These are phyloP conservation scores for Penicillium vulpinum DNA, from an alignment of 2,329 filamentous ascomycete species.

Conservation along the genomic window DNA sequence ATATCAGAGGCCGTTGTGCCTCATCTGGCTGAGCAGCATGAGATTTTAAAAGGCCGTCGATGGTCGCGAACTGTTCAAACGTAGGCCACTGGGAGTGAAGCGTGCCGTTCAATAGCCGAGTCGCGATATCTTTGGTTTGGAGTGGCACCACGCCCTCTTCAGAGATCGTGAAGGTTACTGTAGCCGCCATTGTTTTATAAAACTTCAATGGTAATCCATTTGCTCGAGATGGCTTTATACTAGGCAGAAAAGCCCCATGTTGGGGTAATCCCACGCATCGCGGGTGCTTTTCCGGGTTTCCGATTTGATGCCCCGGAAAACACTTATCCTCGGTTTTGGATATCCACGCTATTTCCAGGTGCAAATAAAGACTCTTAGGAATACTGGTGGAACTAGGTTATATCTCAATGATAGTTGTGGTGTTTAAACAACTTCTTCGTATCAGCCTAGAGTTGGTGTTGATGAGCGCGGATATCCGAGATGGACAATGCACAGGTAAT, in stretches of 20 bases:
- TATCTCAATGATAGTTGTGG: neutral
- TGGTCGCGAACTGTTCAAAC: conserved; percentile 20
- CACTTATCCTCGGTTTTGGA: neutral
- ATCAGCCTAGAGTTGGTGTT: neutral
- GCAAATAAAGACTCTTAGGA: neutral
- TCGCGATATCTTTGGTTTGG: conserved; percentile 19
- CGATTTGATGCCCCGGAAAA: conserved; percentile 8
- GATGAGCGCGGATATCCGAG: neutral
- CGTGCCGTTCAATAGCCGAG: conserved; percentile 23
- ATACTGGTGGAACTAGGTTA: accelerated
- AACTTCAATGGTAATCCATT: neutral
- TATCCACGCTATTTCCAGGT: neutral
- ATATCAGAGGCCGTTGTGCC: conserved; percentile 16
- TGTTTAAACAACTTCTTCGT: neutral
- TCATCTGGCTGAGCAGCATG: conserved; percentile 21
- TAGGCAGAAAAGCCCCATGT: neutral
- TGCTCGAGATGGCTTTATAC: conserved; percentile 8
- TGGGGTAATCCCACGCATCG: conserved; percentile 6
- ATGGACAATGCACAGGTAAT: neutral
- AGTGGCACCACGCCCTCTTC: conserved; percentile 8
- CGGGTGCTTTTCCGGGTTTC: conserved; percentile 16
- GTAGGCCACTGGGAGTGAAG: conserved; percentile 23
- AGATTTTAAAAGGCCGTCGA: conserved; percentile 22
- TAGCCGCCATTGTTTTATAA: conserved; percentile 5
- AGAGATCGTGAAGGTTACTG: conserved; percentile 10